phyloP scores from a whole-genome alignment of 768 basidiomycete genomes.

The Kwoniella sp. region DNA sequence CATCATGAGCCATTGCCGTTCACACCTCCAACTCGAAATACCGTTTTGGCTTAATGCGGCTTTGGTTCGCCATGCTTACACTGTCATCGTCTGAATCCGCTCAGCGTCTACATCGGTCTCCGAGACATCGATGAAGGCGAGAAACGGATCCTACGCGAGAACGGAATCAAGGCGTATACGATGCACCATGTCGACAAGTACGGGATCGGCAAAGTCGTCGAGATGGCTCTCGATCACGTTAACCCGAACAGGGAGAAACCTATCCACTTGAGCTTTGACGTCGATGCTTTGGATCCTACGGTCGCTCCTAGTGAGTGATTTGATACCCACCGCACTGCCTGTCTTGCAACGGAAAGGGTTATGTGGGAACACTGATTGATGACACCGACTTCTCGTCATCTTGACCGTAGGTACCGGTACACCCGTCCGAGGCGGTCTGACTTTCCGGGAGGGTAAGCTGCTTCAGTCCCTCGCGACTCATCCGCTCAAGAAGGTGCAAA shows the following conservation, averaged over 20 bases:
- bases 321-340: background rate
- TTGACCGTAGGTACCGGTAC: conserved; percentile 50
- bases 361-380: background rate
- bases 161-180: conserved; percentile 79
- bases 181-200: conserved; percentile 86
- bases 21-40: background rate
- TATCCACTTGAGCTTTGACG: conserved; percentile 95
- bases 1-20: background rate
- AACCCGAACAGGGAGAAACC: conserved; percentile 81
- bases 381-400: background rate
- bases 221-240: conserved; percentile 93
- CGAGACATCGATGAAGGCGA: conserved; percentile 90
- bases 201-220: conserved; percentile 90
- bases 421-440: conserved; percentile 88
- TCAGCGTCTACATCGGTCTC: conserved; percentile 92
- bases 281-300: conserved; percentile 88
- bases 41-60: background rate
- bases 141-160: conserved; percentile 77
- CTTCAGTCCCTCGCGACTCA: background rate
- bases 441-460: conserved; percentile 81
- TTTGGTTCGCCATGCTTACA: background rate
- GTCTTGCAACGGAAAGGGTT: background rate
- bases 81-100: no score
- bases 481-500: background rate
- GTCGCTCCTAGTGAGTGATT: conserved; percentile 76